Conservation (phyloP, 306 rosid genomes). For the Trifolium pratense region DNA sequence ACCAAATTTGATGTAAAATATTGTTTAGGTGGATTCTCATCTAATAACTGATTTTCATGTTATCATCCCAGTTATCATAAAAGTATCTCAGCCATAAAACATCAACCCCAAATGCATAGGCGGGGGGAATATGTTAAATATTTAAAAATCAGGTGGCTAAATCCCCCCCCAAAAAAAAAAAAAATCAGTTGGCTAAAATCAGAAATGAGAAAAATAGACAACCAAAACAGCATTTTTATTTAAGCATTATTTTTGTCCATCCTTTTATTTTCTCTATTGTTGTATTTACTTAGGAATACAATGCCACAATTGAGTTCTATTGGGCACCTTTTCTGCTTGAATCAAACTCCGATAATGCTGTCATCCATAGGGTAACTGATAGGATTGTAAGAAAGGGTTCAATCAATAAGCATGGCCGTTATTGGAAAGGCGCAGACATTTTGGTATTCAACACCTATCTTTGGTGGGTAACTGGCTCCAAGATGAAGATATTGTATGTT, state of each 20-base stretch:
- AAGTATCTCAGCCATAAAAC: too few species aligned
- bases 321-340: conserved; percentile 99
- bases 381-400: conserved; percentile 89
- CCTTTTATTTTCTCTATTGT: background rate
- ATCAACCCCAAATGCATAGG: too few species aligned
- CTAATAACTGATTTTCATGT: too few species aligned
- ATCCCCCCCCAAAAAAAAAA: too few species aligned
- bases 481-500: conserved; percentile 81
- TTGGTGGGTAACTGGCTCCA: conserved; percentile 93
- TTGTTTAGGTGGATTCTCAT: too few species aligned
- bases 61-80: too few species aligned
- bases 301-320: conserved; percentile 93
- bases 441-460: conserved; percentile 85
- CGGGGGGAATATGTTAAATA: too few species aligned
- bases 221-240: background rate
- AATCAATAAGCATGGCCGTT: conserved; percentile 76
- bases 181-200: too few species aligned
- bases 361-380: conserved; percentile 79
- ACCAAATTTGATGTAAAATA: too few species aligned
- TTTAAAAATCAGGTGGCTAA: too few species aligned
- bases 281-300: conserved; percentile 62
- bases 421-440: conserved; percentile 85
- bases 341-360: conserved; percentile 87
- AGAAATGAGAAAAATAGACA: background rate
- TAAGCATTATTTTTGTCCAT: background rate